Conservation (phyloP, 176 grass and related monocot species). For the Aegilops umbellulata region DNA sequence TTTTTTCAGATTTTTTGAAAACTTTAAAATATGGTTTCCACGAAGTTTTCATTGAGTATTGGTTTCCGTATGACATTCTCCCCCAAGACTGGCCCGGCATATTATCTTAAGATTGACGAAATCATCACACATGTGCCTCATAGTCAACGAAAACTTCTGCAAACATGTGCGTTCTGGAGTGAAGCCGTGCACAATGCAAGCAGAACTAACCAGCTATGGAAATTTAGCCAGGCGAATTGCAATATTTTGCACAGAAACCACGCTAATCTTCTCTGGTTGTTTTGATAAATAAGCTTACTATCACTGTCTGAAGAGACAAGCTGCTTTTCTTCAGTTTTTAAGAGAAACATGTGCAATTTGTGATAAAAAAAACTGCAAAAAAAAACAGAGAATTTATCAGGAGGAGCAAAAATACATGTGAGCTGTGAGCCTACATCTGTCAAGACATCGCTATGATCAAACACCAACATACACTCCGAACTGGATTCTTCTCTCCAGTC, state of each 20-base stretch:
- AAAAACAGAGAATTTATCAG: not conserved
- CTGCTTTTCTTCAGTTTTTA: not conserved
- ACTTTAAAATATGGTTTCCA: too few species aligned
- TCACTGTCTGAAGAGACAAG: not conserved
- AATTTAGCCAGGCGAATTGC: not conserved
- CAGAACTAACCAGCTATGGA: not conserved
- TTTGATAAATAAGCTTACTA: not conserved
- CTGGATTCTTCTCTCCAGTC: not conserved
- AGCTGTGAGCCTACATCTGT: slow-evolving; percentile 6
- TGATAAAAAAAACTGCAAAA: not conserved
- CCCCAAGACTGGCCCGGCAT: too few species aligned
- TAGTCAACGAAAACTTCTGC: not conserved
- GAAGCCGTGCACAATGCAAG: not conserved
- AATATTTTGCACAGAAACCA: not conserved
- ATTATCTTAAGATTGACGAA: too few species aligned
- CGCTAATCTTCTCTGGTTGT: not conserved
- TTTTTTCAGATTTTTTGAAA: too few species aligned
- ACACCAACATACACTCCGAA: not conserved
- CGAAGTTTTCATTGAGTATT: too few species aligned
- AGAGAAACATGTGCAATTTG: not conserved
- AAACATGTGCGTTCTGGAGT: not conserved
- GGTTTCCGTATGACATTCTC: too few species aligned
- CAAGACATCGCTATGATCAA: not conserved
- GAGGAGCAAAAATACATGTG: not conserved
- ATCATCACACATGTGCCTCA: too few species aligned